These are phyloP conservation scores for Polygonum maritimum DNA, from an alignment of 148 eudicot genomes.

Conservation along the genomic window DNA sequence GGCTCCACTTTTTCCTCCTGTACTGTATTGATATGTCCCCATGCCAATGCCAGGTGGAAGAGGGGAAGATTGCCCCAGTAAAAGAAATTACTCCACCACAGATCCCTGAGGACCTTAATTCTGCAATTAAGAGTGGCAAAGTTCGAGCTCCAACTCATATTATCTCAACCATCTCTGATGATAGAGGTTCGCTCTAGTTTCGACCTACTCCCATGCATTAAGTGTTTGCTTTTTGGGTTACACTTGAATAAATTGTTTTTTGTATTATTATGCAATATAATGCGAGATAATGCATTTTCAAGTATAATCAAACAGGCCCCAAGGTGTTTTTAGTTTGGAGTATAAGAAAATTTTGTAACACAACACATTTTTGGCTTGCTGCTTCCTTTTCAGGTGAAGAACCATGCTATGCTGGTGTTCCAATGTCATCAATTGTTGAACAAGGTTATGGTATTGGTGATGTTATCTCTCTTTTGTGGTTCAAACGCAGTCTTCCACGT, in stretches of 20 bases:
- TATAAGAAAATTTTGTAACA: background rate
- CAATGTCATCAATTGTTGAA: slow-evolving; percentile 93
- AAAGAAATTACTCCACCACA: slow-evolving; percentile 93
- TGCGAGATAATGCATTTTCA: no score
- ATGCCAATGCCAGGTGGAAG: slow-evolving; percentile 40
- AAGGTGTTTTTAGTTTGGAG: background rate
- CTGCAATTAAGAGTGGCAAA: slow-evolving; percentile 94
- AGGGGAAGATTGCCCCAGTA: slow-evolving; percentile 55
- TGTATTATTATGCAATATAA: no score
- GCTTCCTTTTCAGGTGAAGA: slow-evolving; percentile 66
- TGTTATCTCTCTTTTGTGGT: slow-evolving; percentile 95
- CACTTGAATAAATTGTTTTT: no score
- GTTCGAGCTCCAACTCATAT: slow-evolving; percentile 98
- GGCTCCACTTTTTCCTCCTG: background rate
- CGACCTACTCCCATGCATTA: background rate
- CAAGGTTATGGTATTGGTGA: slow-evolving; percentile 95
- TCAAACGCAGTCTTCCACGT: slow-evolving; percentile 96
- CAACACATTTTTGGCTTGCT: background rate
- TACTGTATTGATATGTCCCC: background rate
- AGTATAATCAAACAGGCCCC: no score
- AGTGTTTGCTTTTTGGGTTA: background rate
- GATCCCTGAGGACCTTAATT: slow-evolving; percentile 92
- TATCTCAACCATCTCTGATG: slow-evolving; percentile 96
- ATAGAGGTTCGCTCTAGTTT: slow-evolving; percentile 48
- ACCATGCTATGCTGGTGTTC: slow-evolving; percentile 93